These are phyloP conservation scores for Suhomyces kilbournensis DNA, from an alignment of 805 yeast genomes.

Conservation along the genomic window DNA sequence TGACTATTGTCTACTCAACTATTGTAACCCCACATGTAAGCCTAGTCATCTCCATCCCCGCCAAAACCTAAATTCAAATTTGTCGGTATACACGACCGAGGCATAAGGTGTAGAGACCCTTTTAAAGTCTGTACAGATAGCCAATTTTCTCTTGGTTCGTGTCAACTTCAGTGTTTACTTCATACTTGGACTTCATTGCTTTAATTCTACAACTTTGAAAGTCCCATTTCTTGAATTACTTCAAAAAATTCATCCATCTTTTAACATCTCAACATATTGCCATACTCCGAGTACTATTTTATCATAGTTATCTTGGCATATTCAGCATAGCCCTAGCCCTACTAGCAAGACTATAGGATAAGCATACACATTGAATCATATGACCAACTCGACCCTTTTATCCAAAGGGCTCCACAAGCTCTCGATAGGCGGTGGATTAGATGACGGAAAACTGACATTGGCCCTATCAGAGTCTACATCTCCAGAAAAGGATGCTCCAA, in stretches of 20 bases:
- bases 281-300: not conserved
- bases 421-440: not conserved
- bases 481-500: not conserved
- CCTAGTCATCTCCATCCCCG: constrained; percentile 2
- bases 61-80: not conserved
- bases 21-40: constrained; percentile 1
- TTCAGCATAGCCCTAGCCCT: not conserved
- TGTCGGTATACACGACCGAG: not conserved
- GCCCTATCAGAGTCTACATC: not conserved
- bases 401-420: constrained; percentile 11
- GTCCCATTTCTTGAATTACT: not conserved
- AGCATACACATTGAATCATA: not conserved
- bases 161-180: not conserved
- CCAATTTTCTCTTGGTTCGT: not conserved
- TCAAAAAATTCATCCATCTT: not conserved
- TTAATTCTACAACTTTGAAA: not conserved
- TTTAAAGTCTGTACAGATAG: not conserved
- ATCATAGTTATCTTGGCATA: not conserved
- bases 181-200: not conserved
- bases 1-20: not conserved
- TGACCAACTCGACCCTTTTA: constrained; percentile 7
- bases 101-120: not conserved
- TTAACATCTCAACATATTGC: not conserved
- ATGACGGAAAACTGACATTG: not conserved
- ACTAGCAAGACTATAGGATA: not conserved